phyloP scores from a whole-genome alignment of 2,329 filamentous ascomycete genomes.

The Alternaria gansuensis region DNA sequence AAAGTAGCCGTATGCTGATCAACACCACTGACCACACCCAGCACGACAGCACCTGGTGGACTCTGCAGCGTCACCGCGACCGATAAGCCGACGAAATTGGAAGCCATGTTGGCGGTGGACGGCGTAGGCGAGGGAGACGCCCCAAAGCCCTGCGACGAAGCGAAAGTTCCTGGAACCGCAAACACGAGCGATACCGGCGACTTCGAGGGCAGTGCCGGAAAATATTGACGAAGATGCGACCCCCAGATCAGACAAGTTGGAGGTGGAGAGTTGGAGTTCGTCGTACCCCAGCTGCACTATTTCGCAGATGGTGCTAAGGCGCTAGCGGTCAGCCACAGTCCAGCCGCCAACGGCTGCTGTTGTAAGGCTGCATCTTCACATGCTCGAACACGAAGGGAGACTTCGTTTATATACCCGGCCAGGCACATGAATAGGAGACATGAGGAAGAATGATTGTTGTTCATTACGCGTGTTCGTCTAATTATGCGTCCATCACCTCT shows the following conservation, averaged over 20 bases:
- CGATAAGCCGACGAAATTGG: slow-evolving; percentile 77
- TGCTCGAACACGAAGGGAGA: slow-evolving; percentile 1
- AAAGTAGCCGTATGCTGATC: slow-evolving; percentile 69
- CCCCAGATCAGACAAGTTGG: slow-evolving; percentile 16
- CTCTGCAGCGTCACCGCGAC: slow-evolving; percentile 76
- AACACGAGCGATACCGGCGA: neutral
- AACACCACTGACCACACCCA: slow-evolving; percentile 75
- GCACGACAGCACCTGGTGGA: slow-evolving; percentile 70
- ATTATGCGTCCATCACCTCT: neutral
- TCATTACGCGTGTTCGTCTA: neutral
- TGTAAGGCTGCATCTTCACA: slow-evolving; percentile 14
- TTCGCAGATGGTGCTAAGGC: slow-evolving; percentile 18
- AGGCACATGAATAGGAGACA: neutral
- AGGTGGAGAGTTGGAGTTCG: slow-evolving; percentile 18
- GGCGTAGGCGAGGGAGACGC: neutral
- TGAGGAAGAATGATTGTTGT: neutral
- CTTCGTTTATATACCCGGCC: neutral
- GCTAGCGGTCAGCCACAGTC: slow-evolving; percentile 16
- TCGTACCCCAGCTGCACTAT: slow-evolving; percentile 17
- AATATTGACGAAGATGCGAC: slow-evolving; percentile 13
- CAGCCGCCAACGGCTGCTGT: slow-evolving; percentile 22
- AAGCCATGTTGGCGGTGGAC: slow-evolving; percentile 60
- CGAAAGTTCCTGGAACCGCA: slow-evolving; percentile 10
- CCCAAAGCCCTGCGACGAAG: slow-evolving; percentile 12
- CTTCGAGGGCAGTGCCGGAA: neutral